Evolutionary conservation across 352 stramenopile species (phyloP), one percentile per base, ranked within the genome.

Genomic region (Phytophthora brassicae): DNA sequence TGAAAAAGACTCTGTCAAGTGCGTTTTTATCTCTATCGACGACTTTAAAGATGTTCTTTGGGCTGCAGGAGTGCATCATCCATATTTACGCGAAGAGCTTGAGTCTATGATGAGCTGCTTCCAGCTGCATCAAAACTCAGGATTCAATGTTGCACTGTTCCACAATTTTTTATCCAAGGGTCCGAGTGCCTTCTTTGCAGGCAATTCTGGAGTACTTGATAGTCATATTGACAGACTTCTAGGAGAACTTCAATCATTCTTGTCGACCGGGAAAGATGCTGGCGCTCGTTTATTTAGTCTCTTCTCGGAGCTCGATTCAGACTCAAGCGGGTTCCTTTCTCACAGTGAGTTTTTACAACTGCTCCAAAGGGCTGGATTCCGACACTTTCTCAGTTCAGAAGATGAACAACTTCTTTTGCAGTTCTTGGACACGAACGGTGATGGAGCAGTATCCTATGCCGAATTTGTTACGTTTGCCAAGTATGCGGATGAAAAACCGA

Each of bases 1-100:
- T 24, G 63, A 73, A 9, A 69, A 73, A 26, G 68, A 80, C 19
- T 66, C 68, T 2, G 57, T 68, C 12, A 67, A 73, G 22, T 74
- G 51, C 38, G 35, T 88, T 17, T 72, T 70, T 14, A 19, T 94
- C 2, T 80, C 70, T 7, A 62, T 69, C 7, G 74, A 89, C 11
- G 81, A 94, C 11, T 77, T 94, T 12, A 89, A 84, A 48, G 80
- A 94, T 44, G 67, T 89, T 26, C 38, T 94, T 44, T 94, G 84
- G 84, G 60, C 71, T 19, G 70, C 75, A 9, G 78, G 77, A 12
- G 59, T 91, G 0, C 79, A 75, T 0, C 78, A 90, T 36, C 82
- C 84, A 6, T 93, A 86, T 55, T 60, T 89, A 16, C 78, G 78
- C 4, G 84, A 94, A 54, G 82, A 89, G 31, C 58, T 90, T 9